Evolutionary conservation across 768 basidiomycete genomes (phyloP).

Genomic region (Kwoniella europaea): DNA sequence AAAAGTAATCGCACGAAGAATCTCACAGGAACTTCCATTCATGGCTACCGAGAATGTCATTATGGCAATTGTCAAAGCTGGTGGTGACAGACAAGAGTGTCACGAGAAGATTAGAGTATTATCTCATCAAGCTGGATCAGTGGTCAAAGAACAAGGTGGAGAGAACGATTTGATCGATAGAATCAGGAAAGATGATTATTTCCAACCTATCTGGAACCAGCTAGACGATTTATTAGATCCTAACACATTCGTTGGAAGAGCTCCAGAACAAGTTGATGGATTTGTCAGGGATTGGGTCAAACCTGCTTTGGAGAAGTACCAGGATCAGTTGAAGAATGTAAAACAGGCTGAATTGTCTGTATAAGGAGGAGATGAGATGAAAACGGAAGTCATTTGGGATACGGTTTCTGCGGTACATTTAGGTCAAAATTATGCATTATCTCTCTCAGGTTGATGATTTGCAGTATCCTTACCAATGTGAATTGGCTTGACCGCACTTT

Average conservation of each 20-base stretch:
- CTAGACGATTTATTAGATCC: slow-evolving; percentile 83
- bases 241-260: slow-evolving; percentile 85
- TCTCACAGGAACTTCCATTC: slow-evolving; percentile 94
- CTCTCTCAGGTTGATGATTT: not conserved
- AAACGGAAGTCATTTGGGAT: not conserved
- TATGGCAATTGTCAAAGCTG: slow-evolving; percentile 93
- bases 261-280: slow-evolving; percentile 89
- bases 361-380: slow-evolving; percentile 28
- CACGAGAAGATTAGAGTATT: slow-evolving; percentile 95
- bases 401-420: not conserved
- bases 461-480: not conserved
- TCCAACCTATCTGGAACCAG: slow-evolving; percentile 80
- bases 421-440: slow-evolving; percentile 1
- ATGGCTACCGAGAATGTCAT: slow-evolving; percentile 99
- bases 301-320: slow-evolving; percentile 69
- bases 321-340: slow-evolving; percentile 56
- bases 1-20: slow-evolving; percentile 87
- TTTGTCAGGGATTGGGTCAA: slow-evolving; percentile 86
- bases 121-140: slow-evolving; percentile 89
- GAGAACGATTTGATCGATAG: slow-evolving; percentile 96
- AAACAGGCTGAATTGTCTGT: slow-evolving; percentile 60
- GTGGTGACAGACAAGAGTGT: slow-evolving; percentile 93
- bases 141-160: slow-evolving; percentile 91
- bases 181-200: slow-evolving; percentile 79
- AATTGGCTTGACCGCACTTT: not conserved